Conservation (phyloP, 495 filamentous ascomycete species). For the Aspergillus coremiiformis region DNA sequence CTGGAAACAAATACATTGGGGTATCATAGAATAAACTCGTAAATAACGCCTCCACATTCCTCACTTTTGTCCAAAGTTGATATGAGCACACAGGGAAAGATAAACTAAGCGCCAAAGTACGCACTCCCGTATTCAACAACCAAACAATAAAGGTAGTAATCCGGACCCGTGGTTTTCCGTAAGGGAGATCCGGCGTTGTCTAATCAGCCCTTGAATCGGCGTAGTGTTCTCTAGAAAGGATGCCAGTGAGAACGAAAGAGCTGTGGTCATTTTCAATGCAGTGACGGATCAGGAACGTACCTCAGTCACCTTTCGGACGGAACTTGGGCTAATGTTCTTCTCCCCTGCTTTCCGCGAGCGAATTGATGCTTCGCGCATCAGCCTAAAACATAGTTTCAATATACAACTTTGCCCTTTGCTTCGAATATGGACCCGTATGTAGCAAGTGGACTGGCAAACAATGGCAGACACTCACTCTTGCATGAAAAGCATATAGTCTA, state of each 20-base stretch:
- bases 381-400: conserved; percentile 38
- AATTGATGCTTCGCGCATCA: conserved; percentile 79
- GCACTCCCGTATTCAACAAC: not conserved
- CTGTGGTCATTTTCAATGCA: not conserved
- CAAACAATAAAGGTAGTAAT: not conserved
- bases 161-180: not conserved
- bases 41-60: not conserved
- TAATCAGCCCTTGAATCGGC: conserved; percentile 67
- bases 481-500: conserved; percentile 87
- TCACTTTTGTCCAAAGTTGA: not conserved
- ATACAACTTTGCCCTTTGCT: not conserved
- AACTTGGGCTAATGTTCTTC: conserved; percentile 62
- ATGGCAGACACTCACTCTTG: conserved; percentile 56
- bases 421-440: not conserved
- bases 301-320: conserved; percentile 69
- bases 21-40: not conserved
- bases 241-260: not conserved
- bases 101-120: not conserved
- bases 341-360: conserved; percentile 67
- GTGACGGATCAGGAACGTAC: conserved; percentile 35
- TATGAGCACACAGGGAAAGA: not conserved
- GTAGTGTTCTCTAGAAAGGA: conserved; percentile 52
- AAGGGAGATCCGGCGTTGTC: not conserved
- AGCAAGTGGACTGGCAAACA: not conserved
- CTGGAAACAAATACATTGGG: not conserved